Evolutionary conservation across 2,329 filamentous ascomycete species (phyloP), one percentile per base, ranked within the genome.

Genomic region (Pseudogymnoascus destructans): DNA sequence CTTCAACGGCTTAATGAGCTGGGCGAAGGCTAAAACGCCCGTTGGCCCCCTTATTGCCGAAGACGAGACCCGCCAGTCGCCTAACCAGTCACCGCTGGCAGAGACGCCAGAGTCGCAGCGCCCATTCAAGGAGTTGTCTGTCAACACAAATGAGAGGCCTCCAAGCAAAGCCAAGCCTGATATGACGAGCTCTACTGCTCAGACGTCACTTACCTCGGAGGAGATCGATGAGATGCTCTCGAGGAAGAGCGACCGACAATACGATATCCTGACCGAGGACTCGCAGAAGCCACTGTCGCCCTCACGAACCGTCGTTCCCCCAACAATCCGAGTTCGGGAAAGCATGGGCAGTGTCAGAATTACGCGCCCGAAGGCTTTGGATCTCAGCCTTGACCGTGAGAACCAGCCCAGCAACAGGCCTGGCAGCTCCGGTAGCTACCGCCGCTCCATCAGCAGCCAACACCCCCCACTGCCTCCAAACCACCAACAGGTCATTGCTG

Each of bases 401-500:
- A 63, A 67, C 8, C 64, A 67, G 15, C 61, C 70, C 25, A 25
- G 69, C 8, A 75, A 72, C 61, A 79, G 89, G 63, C 89, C 89
- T 33, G 79, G 79, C 36, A 96, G 89, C 70, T 79, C 87, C 40
- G 75, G 80, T 35, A 95, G 90, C 70, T 77, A 79, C 49, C 80
- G 74, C 58, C 75, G 72, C 49, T 73, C 74, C 57, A 70, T 70
- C 58, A 71, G 71, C 5, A 73, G 73, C 30, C 64, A 68, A 6
- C 77, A 82, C 60, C 89, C 89, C 35, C 90, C 90, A 30, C 76
- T 96, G 60, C 92, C 91, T 38, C 65, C 76, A 10, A 91, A 96
- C 69, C 90, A 95, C 70, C 87, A 82, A 64, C 82, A 93, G 71
- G 84, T 80, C 59, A 95, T 96, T 64, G 85, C 92, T 66, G 89